These are phyloP conservation scores for Aspergillus diversus DNA, from an alignment of 495 filamentous ascomycete species.

Conservation along the genomic window DNA sequence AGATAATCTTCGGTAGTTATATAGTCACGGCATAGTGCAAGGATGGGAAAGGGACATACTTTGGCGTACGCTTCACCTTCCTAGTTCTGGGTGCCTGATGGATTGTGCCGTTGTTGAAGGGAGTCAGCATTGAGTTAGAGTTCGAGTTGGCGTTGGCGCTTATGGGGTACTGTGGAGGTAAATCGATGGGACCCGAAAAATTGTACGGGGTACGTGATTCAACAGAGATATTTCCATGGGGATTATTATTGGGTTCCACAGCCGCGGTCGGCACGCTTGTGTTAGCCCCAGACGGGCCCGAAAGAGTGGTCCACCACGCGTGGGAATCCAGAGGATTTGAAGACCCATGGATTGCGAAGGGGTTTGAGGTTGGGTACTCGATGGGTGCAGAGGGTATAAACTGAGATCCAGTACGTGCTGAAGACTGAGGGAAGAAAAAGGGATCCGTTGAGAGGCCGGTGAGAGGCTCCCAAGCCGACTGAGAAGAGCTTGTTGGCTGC, in stretches of 20 bases:
- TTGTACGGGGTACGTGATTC: background rate
- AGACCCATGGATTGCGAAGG: background rate
- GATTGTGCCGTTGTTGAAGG: background rate
- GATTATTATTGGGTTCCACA: background rate
- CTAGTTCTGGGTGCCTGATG: background rate
- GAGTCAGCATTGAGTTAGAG: background rate
- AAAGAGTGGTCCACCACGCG: background rate
- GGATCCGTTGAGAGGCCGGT: background rate
- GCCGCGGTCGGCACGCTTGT: background rate
- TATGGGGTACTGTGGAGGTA: background rate
- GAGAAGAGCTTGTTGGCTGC: conserved; percentile 4
- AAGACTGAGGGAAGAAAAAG: background rate
- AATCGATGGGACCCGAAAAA: background rate
- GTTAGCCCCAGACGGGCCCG: background rate
- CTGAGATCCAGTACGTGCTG: background rate
- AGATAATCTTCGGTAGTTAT: background rate
- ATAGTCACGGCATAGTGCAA: background rate
- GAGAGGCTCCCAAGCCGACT: background rate
- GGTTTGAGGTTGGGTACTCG: background rate
- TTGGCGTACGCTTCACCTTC: background rate
- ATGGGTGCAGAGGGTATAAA: background rate
- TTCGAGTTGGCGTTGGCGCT: background rate
- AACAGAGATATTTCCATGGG: background rate
- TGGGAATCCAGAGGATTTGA: background rate
- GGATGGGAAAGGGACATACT: conserved; percentile 2